phyloP scores from a whole-genome alignment of 257 asterid genomes.

The Lithospermum erythrorhizon region DNA sequence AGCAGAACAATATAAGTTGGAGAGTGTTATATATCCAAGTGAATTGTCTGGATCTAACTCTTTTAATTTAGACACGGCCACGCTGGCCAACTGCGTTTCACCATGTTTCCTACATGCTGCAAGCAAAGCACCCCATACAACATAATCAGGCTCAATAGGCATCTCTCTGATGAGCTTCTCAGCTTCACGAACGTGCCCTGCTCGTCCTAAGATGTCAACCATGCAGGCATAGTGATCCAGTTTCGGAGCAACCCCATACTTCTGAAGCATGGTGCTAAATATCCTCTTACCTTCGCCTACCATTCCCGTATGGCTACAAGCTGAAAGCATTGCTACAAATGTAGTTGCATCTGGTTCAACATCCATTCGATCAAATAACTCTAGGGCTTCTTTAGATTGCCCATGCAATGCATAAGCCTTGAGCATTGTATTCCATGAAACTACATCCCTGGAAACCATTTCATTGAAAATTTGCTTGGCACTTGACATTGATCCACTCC shows the following conservation, averaged over 20 bases:
- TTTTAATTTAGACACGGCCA: conserved; percentile 47
- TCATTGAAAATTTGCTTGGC: conserved; percentile 47
- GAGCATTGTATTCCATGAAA: conserved; percentile 72
- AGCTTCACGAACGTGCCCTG: conserved; percentile 58
- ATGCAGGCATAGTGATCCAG: conserved; percentile 82
- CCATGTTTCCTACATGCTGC: conserved; percentile 83
- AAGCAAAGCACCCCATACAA: conserved; percentile 80
- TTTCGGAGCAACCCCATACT: conserved; percentile 56
- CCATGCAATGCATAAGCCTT: conserved; percentile 86
- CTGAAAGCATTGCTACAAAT: conserved; percentile 61
- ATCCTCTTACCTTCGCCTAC: conserved; percentile 54
- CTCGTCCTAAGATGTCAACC: conserved; percentile 64
- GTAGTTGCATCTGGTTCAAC: conserved; percentile 55
- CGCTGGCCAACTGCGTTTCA: conserved; percentile 37
- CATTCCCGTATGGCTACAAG: conserved; percentile 81
- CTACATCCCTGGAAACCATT: conserved; percentile 42
- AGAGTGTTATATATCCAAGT: conserved; percentile 54
- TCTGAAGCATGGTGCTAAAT: conserved; percentile 42
- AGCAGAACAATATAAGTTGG: conserved; percentile 47
- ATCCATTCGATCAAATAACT: conserved; percentile 43
- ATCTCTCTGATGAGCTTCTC: conserved; percentile 34
- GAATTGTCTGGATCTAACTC: conserved; percentile 65
- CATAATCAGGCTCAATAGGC: conserved; percentile 70
- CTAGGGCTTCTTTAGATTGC: conserved; percentile 41
- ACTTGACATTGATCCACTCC: conserved; percentile 52